Conservation (phyloP, 2,329 filamentous ascomycete genomes). For the Fusarium zealandicum region DNA sequence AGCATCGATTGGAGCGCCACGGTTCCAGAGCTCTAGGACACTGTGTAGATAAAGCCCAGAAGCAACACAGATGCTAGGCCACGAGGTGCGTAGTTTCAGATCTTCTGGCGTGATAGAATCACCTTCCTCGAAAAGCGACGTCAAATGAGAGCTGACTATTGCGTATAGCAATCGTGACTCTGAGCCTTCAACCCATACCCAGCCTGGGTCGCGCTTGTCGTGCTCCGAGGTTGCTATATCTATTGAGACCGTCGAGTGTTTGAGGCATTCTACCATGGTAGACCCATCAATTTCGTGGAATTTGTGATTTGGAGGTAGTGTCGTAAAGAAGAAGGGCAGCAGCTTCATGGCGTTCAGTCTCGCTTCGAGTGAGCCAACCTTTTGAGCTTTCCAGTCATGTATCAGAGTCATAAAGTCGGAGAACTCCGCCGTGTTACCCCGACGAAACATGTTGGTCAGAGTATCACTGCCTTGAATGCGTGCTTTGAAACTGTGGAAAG, state of each 20-base stretch:
- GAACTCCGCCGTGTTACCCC: slow-evolving; percentile 12
- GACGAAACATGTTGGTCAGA: slow-evolving; percentile 13
- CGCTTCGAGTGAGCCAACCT: slow-evolving; percentile 27
- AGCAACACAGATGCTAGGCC: slow-evolving; percentile 26
- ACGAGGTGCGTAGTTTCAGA: slow-evolving; percentile 11
- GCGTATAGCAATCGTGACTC: slow-evolving; percentile 26
- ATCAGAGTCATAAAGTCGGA: slow-evolving; percentile 23
- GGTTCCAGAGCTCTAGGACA: slow-evolving; percentile 26
- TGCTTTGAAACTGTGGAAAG: slow-evolving; percentile 32
- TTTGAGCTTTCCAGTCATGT: slow-evolving; percentile 28
- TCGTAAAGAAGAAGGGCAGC: slow-evolving; percentile 30
- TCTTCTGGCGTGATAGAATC: rapidly evolving
- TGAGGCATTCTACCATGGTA: slow-evolving; percentile 22
- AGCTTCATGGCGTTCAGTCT: slow-evolving; percentile 26
- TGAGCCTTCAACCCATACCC: slow-evolving; percentile 36
- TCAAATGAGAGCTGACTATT: slow-evolving; percentile 26
- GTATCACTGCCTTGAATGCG: slow-evolving; percentile 24
- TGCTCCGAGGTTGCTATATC: neutral
- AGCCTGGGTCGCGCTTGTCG: slow-evolving; percentile 23
- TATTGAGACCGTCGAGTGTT: slow-evolving; percentile 11
- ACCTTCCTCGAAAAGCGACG: slow-evolving; percentile 13
- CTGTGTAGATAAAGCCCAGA: slow-evolving; percentile 28
- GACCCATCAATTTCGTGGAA: slow-evolving; percentile 28
- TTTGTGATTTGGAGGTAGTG: neutral
- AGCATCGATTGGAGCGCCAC: slow-evolving; percentile 2